Evolutionary conservation across 352 stramenopile genomes (phyloP).

Genomic region (Globisporangium emineosum): DNA sequence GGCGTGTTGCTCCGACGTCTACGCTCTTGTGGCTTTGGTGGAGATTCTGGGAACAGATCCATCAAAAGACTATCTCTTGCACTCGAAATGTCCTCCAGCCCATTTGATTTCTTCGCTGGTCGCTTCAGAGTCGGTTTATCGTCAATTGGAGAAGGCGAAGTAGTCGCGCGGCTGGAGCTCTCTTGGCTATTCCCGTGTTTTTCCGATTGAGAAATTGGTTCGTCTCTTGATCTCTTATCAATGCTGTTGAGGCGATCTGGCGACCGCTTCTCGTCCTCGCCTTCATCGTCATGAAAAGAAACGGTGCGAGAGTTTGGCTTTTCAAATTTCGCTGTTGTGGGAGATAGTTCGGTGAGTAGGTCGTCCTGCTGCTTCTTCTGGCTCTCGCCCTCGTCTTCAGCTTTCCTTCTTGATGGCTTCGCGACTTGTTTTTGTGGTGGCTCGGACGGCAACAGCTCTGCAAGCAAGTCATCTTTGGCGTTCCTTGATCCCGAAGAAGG

Average conservation of each 20-base stretch:
- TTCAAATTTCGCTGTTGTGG: not conserved
- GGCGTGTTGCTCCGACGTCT: conserved; percentile 12
- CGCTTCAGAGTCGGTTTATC: not conserved
- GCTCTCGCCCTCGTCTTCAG: not conserved
- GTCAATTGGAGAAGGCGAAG: not conserved
- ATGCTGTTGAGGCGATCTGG: not conserved
- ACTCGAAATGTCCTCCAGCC: conserved; percentile 20
- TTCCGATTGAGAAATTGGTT: not conserved
- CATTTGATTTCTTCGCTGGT: not conserved
- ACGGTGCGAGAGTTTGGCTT: conserved; percentile 3
- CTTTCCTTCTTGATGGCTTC: conserved; percentile 6
- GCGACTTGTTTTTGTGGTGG: not conserved
- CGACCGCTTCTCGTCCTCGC: conserved; percentile 4
- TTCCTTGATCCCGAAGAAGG: not conserved
- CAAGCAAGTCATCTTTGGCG: conserved; percentile 13
- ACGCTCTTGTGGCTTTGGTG: conserved; percentile 24
- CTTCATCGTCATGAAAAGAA: conserved; percentile 9
- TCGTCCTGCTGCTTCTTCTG: conserved; percentile 6
- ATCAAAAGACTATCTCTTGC: conserved; percentile 52
- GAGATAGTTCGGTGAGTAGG: conserved; percentile 26
- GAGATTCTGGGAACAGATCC: conserved; percentile 44
- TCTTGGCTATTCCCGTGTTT: not conserved
- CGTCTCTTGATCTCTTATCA: not conserved
- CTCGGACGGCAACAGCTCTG: conserved; percentile 13
- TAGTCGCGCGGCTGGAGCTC: not conserved